These are phyloP conservation scores for Polygonum maritimum DNA, from an alignment of 148 eudicot species.

Conservation along the genomic window DNA sequence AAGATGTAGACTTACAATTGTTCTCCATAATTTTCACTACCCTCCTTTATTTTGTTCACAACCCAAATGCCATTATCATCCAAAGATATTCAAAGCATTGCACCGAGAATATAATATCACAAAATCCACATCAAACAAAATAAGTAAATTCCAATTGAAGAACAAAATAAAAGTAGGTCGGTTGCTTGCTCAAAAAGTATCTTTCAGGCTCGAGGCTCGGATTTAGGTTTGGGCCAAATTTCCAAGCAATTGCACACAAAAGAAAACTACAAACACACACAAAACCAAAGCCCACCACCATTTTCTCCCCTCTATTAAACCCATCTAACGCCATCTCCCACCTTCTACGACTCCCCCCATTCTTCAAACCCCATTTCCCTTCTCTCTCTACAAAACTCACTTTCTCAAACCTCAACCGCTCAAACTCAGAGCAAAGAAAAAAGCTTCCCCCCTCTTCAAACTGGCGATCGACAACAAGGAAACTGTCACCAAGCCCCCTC, in stretches of 20 bases:
- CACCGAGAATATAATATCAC: not conserved
- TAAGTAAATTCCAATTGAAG: not conserved
- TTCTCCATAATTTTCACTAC: no score
- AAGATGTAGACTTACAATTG: no score
- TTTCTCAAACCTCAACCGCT: not conserved
- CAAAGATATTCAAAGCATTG: not conserved
- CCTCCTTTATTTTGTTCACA: no score
- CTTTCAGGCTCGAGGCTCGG: not conserved
- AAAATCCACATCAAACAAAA: constrained; percentile 1
- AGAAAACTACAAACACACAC: not conserved
- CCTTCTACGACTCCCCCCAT: constrained; percentile 5
- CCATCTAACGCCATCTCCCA: constrained; percentile 6
- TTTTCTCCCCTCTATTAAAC: not conserved
- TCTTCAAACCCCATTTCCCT: constrained; percentile 6
- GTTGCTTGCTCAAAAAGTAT: constrained; percentile 4
- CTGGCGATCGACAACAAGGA: constrained; percentile 10
- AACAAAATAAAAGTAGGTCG: not conserved
- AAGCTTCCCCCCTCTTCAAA: not conserved
- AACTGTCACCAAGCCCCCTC: not conserved
- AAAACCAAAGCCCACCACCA: not conserved
- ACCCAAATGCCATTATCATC: not conserved
- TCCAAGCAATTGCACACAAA: not conserved
- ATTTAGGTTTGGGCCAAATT: not conserved
- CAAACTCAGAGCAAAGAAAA: not conserved
- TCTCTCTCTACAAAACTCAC: constrained; percentile 3